These are phyloP conservation scores for Aspergillus nomiae DNA, from an alignment of 2,329 filamentous ascomycete species.

Conservation along the genomic window DNA sequence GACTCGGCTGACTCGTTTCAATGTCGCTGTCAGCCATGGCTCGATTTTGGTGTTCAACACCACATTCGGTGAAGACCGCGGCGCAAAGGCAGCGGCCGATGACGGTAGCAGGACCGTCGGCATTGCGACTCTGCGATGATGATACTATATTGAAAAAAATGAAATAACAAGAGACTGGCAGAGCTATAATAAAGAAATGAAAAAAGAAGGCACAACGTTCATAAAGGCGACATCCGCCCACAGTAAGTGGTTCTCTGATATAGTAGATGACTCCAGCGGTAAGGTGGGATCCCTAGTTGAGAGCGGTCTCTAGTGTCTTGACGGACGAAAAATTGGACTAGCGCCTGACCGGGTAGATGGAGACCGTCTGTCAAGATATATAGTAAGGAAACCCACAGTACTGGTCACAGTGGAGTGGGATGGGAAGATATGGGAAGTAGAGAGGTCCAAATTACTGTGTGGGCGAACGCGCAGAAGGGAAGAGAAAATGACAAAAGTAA, in stretches of 20 bases:
- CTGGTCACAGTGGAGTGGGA: conserved; percentile 12
- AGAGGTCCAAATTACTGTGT: conserved; percentile 31
- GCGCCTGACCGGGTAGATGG: conserved; percentile 11
- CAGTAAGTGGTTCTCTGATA: conserved; percentile 24
- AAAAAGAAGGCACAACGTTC: conserved; percentile 31
- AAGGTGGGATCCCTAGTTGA: conserved; percentile 1
- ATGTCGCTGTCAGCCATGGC: conserved; percentile 92
- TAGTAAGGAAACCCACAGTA: conserved; percentile 12
- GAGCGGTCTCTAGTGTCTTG: background rate
- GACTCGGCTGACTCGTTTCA: conserved; percentile 95
- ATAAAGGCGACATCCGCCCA: conserved; percentile 45
- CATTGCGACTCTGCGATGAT: conserved; percentile 65
- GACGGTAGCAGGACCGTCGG: conserved; percentile 90
- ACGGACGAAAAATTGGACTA: conserved; percentile 2
- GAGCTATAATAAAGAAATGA: conserved; percentile 36
- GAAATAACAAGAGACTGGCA: conserved; percentile 47
- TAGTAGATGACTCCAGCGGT: conserved; percentile 4
- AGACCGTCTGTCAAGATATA: conserved; percentile 10
- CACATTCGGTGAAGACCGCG: conserved; percentile 89
- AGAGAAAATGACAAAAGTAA: conserved; percentile 18
- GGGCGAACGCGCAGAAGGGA: conserved; percentile 36
- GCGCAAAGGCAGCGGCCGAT: conserved; percentile 94
- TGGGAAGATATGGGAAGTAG: conserved; percentile 11
- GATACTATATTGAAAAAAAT: conserved; percentile 19
- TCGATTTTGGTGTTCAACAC: conserved; percentile 90